A percentile compares a stretch with the other conserved stretches of the same genome.
These are phyloP conservation scores for Aspergillus sp. DNA, from an alignment of 2,329 filamentous ascomycete species.

Conservation along the genomic window DNA sequence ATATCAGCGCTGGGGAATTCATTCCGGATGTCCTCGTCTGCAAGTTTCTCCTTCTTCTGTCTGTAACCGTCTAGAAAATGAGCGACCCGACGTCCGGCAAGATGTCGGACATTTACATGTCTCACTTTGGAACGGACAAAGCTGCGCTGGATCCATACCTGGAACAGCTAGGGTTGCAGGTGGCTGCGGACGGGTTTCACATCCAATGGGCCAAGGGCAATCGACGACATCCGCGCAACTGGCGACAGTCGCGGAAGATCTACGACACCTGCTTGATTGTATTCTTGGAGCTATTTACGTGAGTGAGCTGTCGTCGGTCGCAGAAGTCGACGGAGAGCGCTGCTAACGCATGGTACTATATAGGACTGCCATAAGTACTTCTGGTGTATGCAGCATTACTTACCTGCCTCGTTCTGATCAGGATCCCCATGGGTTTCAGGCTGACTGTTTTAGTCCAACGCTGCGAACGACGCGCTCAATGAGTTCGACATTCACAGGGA, in stretches of 20 bases:
- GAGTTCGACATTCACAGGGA: conserved; percentile 26
- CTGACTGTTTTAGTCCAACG: conserved; percentile 24
- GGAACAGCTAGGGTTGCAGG: conserved; percentile 23
- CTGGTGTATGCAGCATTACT: conserved; percentile 26
- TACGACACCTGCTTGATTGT: conserved; percentile 29
- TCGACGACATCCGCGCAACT: conserved; percentile 31
- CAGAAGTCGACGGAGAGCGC: background rate
- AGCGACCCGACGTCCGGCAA: background rate
- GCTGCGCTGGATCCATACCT: conserved; percentile 18
- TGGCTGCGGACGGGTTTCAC: conserved; percentile 28
- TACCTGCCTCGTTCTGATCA: background rate
- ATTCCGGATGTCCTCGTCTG: background rate
- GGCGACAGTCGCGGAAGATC: conserved; percentile 24
- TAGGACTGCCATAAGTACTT: conserved; percentile 35
- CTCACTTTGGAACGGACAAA: conserved; percentile 14
- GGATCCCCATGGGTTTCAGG: background rate
- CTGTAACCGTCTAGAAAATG: background rate
- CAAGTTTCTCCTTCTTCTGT: background rate
- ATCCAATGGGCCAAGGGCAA: conserved; percentile 31
- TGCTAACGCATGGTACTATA: conserved; percentile 12
- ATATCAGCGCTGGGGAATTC: background rate
- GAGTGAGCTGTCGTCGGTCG: conserved; percentile 2
- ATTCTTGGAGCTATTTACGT: conserved; percentile 34
- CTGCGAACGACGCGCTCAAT: conserved; percentile 23
- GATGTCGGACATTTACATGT: conserved; percentile 9